Base-by-base conservation (phyloP, 179 eudicot genomes). In the Silene coronaria region DNA sequence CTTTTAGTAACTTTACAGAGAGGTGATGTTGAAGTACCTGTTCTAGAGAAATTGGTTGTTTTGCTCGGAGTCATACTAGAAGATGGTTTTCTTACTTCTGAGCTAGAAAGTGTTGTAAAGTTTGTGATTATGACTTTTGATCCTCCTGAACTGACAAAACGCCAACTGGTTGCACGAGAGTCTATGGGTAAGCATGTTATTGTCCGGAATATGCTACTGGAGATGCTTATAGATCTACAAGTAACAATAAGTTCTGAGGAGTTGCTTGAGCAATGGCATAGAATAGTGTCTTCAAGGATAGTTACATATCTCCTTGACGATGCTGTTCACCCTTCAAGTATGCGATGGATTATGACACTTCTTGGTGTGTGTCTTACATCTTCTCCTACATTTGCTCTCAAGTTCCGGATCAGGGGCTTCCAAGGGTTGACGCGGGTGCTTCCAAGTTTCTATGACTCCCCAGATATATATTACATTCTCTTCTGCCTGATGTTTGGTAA, bases 271-370 rank as follows among this genome's bases (percentile, higher is more conserved):
- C 97, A 91, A 80, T 96, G 99, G 99, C 99, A 96, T 81, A 93
- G 88, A 83, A 87, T 89, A 65, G 98, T 96, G 19, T 96, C 99
- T 45, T 91, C 98, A 26, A 96, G 86, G 76, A 82, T 96, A 80
- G 80, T 96, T 38, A 93, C 97, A 38, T 93, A 86, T 86, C 93
- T 93, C 76, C 92, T 91, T 77, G 99, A 93, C 67, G 98, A 96
- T 84, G 96, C 99, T 70, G 96, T 96, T 85, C 99, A 96, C 82
- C 97, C 98, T 42, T 87, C 99, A 63, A 96, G 99, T 82, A 96
- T 96, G 98, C 93, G 99, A 72, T 96, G 99, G 99, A 86, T 96
- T 76, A 96, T 93, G 98, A 96, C 99, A 51, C 93, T 96, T 78
- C 94, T 96, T 59, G 99, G 99, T 72, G 99, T 93, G 77, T 91